Conservation (phyloP, 2,329 filamentous ascomycete genomes). For the Tolypocladium nubicola region DNA sequence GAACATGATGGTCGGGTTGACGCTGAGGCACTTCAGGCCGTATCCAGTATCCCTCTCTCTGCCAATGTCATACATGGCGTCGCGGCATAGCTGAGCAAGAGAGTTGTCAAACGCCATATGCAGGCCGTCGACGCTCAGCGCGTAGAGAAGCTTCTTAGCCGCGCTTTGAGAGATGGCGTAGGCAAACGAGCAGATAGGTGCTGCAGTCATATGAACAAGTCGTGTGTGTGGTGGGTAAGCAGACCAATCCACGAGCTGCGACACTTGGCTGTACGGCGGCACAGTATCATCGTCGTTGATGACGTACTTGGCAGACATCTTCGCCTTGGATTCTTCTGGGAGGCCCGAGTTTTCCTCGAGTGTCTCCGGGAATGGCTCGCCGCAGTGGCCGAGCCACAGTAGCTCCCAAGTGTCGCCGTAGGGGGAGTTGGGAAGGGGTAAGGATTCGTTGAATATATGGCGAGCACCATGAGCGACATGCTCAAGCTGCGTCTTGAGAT, state of each 20-base stretch:
- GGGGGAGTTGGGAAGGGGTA: conserved; percentile 17
- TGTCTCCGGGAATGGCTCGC: conserved; percentile 19
- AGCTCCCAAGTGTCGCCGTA: conserved; percentile 40
- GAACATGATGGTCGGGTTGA: conserved; percentile 23
- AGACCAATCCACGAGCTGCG: conserved; percentile 13
- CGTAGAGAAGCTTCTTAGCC: conserved; percentile 29
- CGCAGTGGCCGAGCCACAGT: conserved; percentile 37
- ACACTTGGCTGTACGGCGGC: conserved; percentile 14
- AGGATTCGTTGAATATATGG: neutral
- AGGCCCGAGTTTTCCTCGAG: conserved; percentile 11
- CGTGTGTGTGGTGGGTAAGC: conserved; percentile 29
- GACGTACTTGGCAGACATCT: conserved; percentile 6
- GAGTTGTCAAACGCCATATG: conserved; percentile 30
- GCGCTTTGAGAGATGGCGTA: conserved; percentile 34
- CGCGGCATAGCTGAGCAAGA: conserved; percentile 32
- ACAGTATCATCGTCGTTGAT: conserved; percentile 23
- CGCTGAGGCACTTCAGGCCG: conserved; percentile 16
- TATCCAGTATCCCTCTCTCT: neutral
- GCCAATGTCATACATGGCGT: conserved; percentile 18
- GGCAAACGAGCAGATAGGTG: conserved; percentile 29
- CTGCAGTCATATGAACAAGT: conserved; percentile 29
- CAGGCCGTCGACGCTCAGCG: conserved; percentile 29
- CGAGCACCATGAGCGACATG: conserved; percentile 4
- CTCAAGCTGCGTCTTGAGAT: conserved; percentile 15
- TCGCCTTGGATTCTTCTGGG: conserved; percentile 1